Evolutionary conservation across 1,284 basidiomycete species (phyloP).

Genomic region (Mycena citricolor): DNA sequence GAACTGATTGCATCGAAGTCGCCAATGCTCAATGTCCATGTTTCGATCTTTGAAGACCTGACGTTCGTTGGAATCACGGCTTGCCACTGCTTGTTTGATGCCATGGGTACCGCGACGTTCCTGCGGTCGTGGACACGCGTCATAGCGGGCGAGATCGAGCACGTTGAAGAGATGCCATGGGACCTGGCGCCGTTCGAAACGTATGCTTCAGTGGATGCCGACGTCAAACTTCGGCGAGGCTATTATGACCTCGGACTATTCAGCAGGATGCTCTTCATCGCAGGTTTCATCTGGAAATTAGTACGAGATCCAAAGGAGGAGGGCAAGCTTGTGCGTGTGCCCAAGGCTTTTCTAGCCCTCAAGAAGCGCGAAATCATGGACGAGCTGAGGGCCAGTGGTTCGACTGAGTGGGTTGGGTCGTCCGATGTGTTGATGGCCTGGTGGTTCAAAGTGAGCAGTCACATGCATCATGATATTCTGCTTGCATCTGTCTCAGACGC

Average conservation of each 20-base stretch:
- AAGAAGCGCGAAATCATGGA: conserved; percentile 11
- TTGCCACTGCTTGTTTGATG: conserved; percentile 10
- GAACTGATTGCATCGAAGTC: conserved; percentile 5
- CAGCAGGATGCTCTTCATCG: conserved; percentile 3
- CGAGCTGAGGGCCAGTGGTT: conserved; percentile 5
- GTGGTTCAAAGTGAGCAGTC: conserved; percentile 17
- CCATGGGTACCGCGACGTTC: conserved; percentile 6
- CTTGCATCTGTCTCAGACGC: neutral
- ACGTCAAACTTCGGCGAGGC: neutral
- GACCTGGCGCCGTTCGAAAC: neutral
- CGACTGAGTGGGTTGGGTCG: conserved; percentile 16
- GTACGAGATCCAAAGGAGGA: conserved; percentile 9
- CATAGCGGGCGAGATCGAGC: conserved; percentile 9
- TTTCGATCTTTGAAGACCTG: conserved; percentile 11
- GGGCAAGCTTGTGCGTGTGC: conserved; percentile 4
- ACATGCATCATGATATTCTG: neutral
- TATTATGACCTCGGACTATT: conserved; percentile 12
- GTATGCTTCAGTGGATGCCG: neutral
- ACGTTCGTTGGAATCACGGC: conserved; percentile 17
- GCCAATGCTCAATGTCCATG: conserved; percentile 8
- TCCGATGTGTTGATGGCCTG: conserved; percentile 16
- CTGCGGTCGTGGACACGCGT: conserved; percentile 14
- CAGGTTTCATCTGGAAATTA: neutral
- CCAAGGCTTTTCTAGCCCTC: conserved; percentile 10
- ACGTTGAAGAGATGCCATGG: conserved; percentile 11